Conservation (phyloP, 176 grass and related monocot genomes). For the Aegilops longissima region DNA sequence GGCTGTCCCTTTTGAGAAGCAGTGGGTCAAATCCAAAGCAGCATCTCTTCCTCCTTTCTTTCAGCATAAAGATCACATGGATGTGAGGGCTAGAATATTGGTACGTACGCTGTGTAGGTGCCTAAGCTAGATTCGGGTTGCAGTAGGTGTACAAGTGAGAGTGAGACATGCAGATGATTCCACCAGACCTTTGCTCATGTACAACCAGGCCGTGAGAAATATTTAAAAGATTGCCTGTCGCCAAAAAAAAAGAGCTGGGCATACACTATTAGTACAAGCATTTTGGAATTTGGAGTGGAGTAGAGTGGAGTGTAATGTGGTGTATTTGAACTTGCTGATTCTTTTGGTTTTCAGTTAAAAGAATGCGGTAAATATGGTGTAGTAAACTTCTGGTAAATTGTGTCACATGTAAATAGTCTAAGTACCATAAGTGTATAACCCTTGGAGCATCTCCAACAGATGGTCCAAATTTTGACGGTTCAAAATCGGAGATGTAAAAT, state of each 20-base stretch:
- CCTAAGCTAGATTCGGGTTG: background rate
- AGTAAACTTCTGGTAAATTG: too few species aligned
- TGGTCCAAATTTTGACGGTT: too few species aligned
- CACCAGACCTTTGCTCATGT: slow-evolving; percentile 2
- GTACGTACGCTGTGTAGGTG: background rate
- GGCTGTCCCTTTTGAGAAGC: slow-evolving; percentile 20
- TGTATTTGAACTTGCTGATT: background rate
- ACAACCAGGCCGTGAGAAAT: background rate
- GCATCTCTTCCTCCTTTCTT: slow-evolving; percentile 31
- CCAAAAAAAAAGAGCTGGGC: slow-evolving; percentile 8
- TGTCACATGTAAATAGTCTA: too few species aligned
- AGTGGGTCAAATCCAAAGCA: slow-evolving; percentile 25
- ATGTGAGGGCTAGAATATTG: background rate
- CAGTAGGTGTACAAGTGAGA: background rate
- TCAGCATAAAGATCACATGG: slow-evolving; percentile 47
- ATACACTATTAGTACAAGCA: background rate
- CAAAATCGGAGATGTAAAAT: too few species aligned
- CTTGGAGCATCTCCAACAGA: too few species aligned
- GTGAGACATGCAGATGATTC: slow-evolving; percentile 18
- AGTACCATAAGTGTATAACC: too few species aligned
- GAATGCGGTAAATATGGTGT: too few species aligned
- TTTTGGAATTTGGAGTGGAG: background rate
- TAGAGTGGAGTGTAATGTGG: background rate
- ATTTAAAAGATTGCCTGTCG: slow-evolving; percentile 26
- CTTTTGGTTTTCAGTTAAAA: background rate